These are phyloP conservation scores for Euphorbia celastroides DNA, from an alignment of 441 rosid genomes.

Conservation along the genomic window DNA sequence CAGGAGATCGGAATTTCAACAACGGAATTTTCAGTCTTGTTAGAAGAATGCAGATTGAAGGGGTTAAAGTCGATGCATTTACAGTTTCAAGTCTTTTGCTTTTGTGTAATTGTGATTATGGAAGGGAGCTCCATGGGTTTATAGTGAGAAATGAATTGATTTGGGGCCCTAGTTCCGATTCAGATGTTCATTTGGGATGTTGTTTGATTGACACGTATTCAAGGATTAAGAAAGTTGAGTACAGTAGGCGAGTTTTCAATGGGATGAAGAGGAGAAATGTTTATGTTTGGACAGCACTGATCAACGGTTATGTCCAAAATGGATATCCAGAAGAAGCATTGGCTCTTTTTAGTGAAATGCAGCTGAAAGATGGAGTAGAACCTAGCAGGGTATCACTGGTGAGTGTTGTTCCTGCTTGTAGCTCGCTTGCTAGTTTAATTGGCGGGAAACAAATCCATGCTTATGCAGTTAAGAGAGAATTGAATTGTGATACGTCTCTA, in stretches of 20 bases:
- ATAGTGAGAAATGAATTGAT: constrained; percentile 33
- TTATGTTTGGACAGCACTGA: constrained; percentile 59
- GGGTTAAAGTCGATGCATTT: constrained; percentile 42
- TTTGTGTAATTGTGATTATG: constrained; percentile 32
- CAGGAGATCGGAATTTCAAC: constrained; percentile 15
- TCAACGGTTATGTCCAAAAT: constrained; percentile 45
- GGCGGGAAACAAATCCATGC: constrained; percentile 60
- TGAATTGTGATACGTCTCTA: constrained; percentile 32
- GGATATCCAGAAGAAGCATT: constrained; percentile 42
- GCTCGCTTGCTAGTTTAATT: constrained; percentile 36
- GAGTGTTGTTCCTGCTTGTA: constrained; percentile 54
- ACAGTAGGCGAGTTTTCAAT: constrained; percentile 40
- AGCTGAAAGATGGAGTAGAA: constrained; percentile 30
- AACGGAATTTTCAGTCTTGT: constrained; percentile 26
- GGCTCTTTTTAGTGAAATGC: constrained; percentile 51
- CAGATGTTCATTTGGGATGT: constrained; percentile 43
- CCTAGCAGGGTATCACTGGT: constrained; percentile 52
- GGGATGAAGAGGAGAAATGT: constrained; percentile 39
- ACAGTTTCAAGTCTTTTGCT: constrained; percentile 53
- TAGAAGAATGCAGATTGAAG: constrained; percentile 36
- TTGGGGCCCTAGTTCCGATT: constrained; percentile 21
- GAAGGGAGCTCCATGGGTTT: constrained; percentile 57
- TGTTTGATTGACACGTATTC: constrained; percentile 64
- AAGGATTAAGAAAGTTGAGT: constrained; percentile 24
- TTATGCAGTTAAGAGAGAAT: constrained; percentile 40